These are phyloP conservation scores for Datisca glomerata DNA, from an alignment of 306 rosid genomes.

Conservation along the genomic window DNA sequence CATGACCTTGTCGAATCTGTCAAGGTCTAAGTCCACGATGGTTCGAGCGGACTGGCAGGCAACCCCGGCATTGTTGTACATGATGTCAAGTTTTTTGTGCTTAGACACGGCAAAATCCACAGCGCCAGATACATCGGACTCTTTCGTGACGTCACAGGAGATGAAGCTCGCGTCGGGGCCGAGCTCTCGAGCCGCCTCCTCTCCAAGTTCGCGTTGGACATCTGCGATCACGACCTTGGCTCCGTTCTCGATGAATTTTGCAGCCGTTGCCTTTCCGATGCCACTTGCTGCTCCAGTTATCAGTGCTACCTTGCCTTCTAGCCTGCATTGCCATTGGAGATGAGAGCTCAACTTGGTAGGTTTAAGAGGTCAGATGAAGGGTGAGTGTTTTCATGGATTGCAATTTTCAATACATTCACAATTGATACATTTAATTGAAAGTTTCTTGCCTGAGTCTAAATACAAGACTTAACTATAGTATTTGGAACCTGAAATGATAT, in stretches of 20 bases:
- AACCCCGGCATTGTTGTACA: conserved; percentile 78
- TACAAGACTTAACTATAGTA: neutral
- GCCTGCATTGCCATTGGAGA: conserved; percentile 27
- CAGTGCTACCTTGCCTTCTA: conserved; percentile 75
- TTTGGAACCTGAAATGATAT: neutral
- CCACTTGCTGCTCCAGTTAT: conserved; percentile 96
- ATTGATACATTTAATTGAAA: too few species aligned
- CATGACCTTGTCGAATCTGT: conserved; percentile 47
- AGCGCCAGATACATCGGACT: conserved; percentile 56
- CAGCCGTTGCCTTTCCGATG: conserved; percentile 72
- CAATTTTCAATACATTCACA: neutral
- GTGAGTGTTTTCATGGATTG: too few species aligned
- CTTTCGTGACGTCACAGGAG: conserved; percentile 61
- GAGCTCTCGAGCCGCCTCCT: conserved; percentile 44
- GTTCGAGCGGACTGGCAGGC: conserved; percentile 63
- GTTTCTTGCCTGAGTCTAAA: neutral
- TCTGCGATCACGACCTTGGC: conserved; percentile 85
- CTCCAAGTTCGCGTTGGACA: conserved; percentile 49
- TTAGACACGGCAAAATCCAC: conserved; percentile 57
- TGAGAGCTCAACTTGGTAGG: too few species aligned
- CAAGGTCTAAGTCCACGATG: conserved; percentile 52
- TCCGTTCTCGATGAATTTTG: conserved; percentile 63
- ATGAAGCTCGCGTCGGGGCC: conserved; percentile 62
- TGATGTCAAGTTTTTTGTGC: conserved; percentile 59
- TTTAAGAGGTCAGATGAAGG: too few species aligned